Evolutionary conservation across 202 grass and related monocot species (phyloP), one percentile per base, ranked within the genome.

Genomic region (Zizania palustris): DNA sequence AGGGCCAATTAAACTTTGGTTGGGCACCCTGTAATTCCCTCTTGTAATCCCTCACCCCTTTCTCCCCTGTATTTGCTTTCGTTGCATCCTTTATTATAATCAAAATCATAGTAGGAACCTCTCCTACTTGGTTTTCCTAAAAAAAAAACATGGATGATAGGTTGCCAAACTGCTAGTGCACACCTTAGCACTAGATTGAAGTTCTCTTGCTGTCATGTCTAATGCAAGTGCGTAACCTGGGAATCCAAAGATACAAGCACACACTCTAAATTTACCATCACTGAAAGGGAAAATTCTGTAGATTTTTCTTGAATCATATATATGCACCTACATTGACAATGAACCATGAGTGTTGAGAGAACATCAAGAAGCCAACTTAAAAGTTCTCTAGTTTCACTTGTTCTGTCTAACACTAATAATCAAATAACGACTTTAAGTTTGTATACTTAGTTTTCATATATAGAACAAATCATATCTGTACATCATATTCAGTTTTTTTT

Each of bases 201-300:
- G 93, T 71, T 99, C 92, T 73, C 87, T 90, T 70, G 96, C 91
- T 62, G 96, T 95, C 96, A 98, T 98, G 81, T 99, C 96, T 87
- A 95, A 89, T 71, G 92, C 96, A 72, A 99, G 87, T 22, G 96
- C 96, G 82, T 99, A 99, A 70, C 96, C 96, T 95, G 72, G 68
- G 41, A 74, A 76, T 40, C 34, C 40, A 69, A 83, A 36, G 28
- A 75, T 37, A 14, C 1, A 71, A 80, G 4, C 20, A 54, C 4
- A 63, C 54, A 50, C 76, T 12, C 69, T n/a, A 85, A 50, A 72
- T 33, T 57, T 71, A 48, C 5, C 33, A 1, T 64, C 63, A 3
- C 14, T 49, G 21, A 39, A 56, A 35, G 55, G 72, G 3, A 60
- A 50, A 12, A 74, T 19, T 1, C 51, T 19, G 56, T 41, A 28